Evolutionary conservation across 139 green algal genomes (phyloP).

Genomic region (Picochlorum sp.): DNA sequence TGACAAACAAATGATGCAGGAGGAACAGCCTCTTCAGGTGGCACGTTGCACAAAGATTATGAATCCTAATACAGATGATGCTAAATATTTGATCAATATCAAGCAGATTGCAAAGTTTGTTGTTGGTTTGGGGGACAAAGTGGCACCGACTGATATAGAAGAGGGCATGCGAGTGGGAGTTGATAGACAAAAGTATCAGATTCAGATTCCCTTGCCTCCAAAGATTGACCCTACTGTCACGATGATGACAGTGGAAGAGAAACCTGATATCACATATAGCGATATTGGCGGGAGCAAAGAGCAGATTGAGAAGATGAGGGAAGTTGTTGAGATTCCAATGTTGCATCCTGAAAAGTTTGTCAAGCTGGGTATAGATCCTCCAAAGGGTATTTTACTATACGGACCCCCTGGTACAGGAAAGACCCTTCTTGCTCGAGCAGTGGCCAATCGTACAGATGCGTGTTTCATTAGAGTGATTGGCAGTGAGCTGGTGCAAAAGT

Average conservation of each 20-base stretch:
- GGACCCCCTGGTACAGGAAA: conserved; percentile 87
- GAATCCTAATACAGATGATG: conserved; percentile 90
- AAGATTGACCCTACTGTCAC: conserved; percentile 98
- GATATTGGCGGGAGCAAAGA: conserved; percentile 97
- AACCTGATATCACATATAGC: conserved; percentile 92
- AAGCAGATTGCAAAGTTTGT: conserved; percentile 99
- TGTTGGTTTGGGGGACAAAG: conserved; percentile 92
- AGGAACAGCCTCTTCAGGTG: conserved; percentile 92
- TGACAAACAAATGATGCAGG: conserved; percentile 98
- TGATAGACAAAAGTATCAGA: conserved; percentile 96
- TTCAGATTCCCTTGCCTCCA: conserved; percentile 95
- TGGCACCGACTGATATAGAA: conserved; percentile 97
- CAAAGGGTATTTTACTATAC: conserved; percentile 95
- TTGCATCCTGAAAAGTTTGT: conserved; percentile 98
- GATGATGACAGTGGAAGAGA: conserved; percentile 99
- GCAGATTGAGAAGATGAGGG: conserved; percentile 95
- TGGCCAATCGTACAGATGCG: conserved; percentile 96
- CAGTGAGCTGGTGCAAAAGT: conserved; percentile 97
- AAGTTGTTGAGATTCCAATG: conserved; percentile 97
- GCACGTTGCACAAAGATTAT: conserved; percentile 99
- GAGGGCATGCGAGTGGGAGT: conserved; percentile 99
- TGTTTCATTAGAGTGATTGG: conserved; percentile 99
- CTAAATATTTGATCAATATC: conserved; percentile 99
- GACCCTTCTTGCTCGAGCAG: conserved; percentile 91
- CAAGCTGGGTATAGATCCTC: conserved; percentile 94